These are phyloP conservation scores for Lophiotrema nucula DNA, from an alignment of 495 filamentous ascomycete species.

Conservation along the genomic window DNA sequence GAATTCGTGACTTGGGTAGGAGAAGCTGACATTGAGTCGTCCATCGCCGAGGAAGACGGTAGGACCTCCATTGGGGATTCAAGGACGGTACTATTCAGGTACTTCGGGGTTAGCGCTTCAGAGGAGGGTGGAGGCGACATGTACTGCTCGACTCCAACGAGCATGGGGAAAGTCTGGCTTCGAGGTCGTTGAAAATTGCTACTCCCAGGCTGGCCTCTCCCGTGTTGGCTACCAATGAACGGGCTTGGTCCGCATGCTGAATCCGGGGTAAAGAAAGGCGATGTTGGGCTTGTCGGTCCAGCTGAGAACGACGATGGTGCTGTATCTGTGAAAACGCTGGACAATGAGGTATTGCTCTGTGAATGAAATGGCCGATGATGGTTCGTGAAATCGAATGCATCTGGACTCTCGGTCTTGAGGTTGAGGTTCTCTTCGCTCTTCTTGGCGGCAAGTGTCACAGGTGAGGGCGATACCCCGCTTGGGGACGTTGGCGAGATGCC, in stretches of 20 bases:
- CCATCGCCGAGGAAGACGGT: conserved; percentile 50
- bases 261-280: conserved; percentile 81
- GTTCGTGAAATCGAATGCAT: conserved; percentile 52
- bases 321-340: conserved; percentile 53
- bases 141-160: conserved; percentile 62
- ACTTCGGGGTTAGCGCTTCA: conserved; percentile 67
- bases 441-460: conserved; percentile 64
- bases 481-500: conserved; percentile 75
- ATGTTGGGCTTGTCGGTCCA: conserved; percentile 74
- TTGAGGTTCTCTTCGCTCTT: conserved; percentile 65
- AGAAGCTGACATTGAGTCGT: conserved; percentile 48
- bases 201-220: conserved; percentile 55
- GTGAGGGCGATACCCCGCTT: conserved; percentile 61
- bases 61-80: conserved; percentile 66
- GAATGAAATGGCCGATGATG: conserved; percentile 60
- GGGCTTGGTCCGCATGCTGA: conserved; percentile 58
- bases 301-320: conserved; percentile 67
- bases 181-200: conserved; percentile 71
- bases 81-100: conserved; percentile 57
- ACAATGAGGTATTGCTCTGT: conserved; percentile 58
- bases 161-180: conserved; percentile 86
- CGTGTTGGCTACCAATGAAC: conserved; percentile 66
- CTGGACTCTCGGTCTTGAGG: conserved; percentile 48
- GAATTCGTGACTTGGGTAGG: conserved; percentile 48
- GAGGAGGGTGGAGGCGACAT: conserved; percentile 61